Evolutionary conservation across 495 filamentous ascomycete genomes (phyloP), one percentile per base, ranked within the genome.

Genomic region (Antarctomyces pellizariae): DNA sequence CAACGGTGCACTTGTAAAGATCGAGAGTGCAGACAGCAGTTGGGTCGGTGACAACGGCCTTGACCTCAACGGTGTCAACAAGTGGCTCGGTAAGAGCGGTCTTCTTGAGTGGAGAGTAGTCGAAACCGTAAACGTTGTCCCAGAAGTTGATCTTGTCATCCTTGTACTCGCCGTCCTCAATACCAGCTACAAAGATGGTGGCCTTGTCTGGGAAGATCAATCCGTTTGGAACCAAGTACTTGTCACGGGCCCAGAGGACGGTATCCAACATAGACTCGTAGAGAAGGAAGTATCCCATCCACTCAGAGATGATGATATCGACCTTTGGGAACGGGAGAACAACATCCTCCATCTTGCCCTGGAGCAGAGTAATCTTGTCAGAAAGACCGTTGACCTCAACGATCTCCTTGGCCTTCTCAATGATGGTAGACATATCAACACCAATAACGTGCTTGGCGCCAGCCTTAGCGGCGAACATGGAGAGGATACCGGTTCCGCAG

Each of bases 221-320:
- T 15, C 83, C 83, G 25, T 52, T 62, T 5, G 71, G 66, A 13
- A 47, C 64, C 12, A 93, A 68, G 50, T 78, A 92, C 34, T 57
- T 68, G 50, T 93, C 83, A 23, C 83, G 59, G 13, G 83, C 83
- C 34, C 74, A 80, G 25, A 93, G 55, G 17, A 93, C 83, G 6
- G 80, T 89, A 49, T 90, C 80, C 34, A 93, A 63, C 83, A 93
- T 93, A 38, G 69, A 71, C 57, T 93, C 83, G 45, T 86, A 93
- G 5, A 93, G 63, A 3, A 93, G 57, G 44, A 75, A 74, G 45
- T 93, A 93, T 3, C 83, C 83, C 83, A 93, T 93, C 83, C 83
- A 93, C 46, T 93, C 83, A 2, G 79, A 90, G 30, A 93, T 69
- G 37, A 93, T 91, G 46, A 93, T 82, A 39, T 93, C 83, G 24